These are phyloP conservation scores for Phytophthora capsici DNA, from an alignment of 352 stramenopile genomes.

Conservation along the genomic window DNA sequence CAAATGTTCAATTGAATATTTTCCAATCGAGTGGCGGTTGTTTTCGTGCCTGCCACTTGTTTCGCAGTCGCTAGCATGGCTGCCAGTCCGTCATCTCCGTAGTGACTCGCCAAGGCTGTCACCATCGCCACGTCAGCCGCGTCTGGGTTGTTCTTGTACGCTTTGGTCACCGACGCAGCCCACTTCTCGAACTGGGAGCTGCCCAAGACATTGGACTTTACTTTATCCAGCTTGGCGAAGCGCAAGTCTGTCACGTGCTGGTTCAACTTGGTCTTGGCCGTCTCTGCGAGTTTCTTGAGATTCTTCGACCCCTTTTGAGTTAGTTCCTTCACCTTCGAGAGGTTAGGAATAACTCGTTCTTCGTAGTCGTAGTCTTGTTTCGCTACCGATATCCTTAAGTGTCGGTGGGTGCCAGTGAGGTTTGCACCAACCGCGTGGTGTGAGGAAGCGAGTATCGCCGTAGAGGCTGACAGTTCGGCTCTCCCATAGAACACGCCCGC, in stretches of 20 bases:
- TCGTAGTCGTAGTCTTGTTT: background rate
- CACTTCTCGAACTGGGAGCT: constrained; percentile 4
- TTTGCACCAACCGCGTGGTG: background rate
- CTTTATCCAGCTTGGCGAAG: background rate
- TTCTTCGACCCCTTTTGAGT: constrained; percentile 5
- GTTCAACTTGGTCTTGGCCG: background rate
- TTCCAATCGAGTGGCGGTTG: background rate
- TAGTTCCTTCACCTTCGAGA: background rate
- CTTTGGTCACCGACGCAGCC: background rate
- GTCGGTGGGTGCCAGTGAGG: background rate
- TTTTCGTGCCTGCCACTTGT: background rate
- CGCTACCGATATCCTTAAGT: background rate
- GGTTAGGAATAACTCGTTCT: background rate
- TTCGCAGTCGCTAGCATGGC: constrained; percentile 1
- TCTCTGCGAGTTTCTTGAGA: background rate
- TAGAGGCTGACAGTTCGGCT: background rate
- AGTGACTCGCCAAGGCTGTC: background rate
- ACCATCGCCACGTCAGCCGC: background rate
- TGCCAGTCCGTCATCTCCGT: background rate
- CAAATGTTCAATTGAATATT: background rate
- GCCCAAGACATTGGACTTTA: background rate
- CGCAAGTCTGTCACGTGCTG: background rate
- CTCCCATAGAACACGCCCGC: no score
- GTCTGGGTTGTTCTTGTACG: constrained; percentile 1
- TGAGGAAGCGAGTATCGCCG: background rate